Evolutionary conservation across 1,139 yeast genomes (phyloP), one percentile per base, ranked within the genome.

Genomic region (Sugiyamaella sp.): DNA sequence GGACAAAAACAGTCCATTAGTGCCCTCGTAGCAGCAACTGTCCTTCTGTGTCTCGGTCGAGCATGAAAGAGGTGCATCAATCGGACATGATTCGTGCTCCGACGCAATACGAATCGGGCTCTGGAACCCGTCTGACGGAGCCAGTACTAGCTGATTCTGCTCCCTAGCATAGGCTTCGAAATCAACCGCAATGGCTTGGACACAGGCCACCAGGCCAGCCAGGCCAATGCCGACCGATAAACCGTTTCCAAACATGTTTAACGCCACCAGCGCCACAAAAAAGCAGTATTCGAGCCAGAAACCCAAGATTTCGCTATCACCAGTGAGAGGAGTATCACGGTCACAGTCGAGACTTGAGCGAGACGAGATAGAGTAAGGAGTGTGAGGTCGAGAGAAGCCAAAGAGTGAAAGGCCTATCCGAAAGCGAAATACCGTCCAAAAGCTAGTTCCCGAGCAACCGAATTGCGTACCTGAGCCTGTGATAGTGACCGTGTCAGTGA

Each of bases 21-120:
- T 95, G 48, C 83, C 79, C 66, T 91, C 97, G 68, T 84, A 89
- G 69, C 98, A 93, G 66, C 99, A 93, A 1, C 83, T 68, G 77
- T 73, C 65, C 8, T 40, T 49, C 2, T 56, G 49, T 6, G 59
- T 43, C 14, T 70, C 61, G 44, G 68, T 66, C 17, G 78, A 70
- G 64, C 96, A 87, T n/a, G 89, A 79, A 33, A 80, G 68, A 0
- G 96, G 96, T 1, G 79, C 62, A 61, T 84, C 81, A 0, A 75
- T 66, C 0, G 96, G 95, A 64, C 96, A 89, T 19, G 63, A 43
- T 21, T 62, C 61, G 56, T 70, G 74, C 22, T 59, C 60, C 9
- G 63, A 53, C 19, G 53, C 38, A 21, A 19, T 14, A 37, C 53
- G 24, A 12, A 37, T 17, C 2, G 53, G 53, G 21, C 35, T 20